phyloP scores from a whole-genome alignment of 768 basidiomycete species.

The Termitomyces sp. region DNA sequence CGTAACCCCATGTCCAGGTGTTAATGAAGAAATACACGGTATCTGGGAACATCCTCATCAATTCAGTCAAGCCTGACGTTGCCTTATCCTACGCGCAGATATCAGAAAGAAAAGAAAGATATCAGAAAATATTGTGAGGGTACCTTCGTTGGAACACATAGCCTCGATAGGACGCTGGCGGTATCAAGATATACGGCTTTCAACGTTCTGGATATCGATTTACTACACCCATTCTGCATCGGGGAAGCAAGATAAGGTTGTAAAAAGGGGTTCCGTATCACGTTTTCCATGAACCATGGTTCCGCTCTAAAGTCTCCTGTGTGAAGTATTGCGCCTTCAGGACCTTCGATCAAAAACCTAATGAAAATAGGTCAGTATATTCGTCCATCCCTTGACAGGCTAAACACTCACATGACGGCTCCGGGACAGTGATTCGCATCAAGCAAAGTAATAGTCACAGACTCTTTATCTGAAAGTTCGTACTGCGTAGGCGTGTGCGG shows the following conservation, averaged over 20 bases:
- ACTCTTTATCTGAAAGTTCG: constrained; percentile 53
- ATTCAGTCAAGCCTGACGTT: constrained; percentile 58
- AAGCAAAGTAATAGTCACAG: constrained; percentile 73
- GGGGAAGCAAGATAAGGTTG: constrained; percentile 60
- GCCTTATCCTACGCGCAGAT: constrained; percentile 53
- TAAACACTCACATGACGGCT: constrained; percentile 72
- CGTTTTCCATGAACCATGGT: constrained; percentile 67
- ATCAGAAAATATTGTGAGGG: background rate
- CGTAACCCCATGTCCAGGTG: constrained; percentile 96
- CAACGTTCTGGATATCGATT: constrained; percentile 41
- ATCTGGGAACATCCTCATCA: constrained; percentile 67
- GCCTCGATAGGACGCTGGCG: constrained; percentile 53
- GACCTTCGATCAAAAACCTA: constrained; percentile 84
- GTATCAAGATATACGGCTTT: constrained; percentile 88
- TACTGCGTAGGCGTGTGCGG: constrained; percentile 63
- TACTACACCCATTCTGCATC: background rate
- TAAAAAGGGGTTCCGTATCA: constrained; percentile 69
- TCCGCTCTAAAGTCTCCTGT: constrained; percentile 95
- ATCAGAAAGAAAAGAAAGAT: background rate
- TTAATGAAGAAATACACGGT: constrained; percentile 85
- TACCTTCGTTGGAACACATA: constrained; percentile 63
- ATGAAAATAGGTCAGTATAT: background rate
- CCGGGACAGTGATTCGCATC: constrained; percentile 97
- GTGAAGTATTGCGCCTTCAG: constrained; percentile 72
- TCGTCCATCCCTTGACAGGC: background rate